A percentile compares a stretch with the other conserved stretches of the same genome.
phyloP scores from a whole-genome alignment of 805 yeast species.

The Suhomyces faveliae region DNA sequence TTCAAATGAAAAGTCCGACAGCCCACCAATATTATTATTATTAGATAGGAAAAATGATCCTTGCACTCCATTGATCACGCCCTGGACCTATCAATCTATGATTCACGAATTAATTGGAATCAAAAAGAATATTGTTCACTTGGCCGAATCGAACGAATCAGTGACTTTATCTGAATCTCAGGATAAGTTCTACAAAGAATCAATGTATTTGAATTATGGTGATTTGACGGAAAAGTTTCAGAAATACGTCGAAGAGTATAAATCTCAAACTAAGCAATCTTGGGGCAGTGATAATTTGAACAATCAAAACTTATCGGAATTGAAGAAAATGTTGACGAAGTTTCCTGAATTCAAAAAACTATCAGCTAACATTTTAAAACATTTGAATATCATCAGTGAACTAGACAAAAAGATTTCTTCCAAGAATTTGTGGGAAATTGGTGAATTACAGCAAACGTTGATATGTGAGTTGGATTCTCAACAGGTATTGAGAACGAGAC shows the following conservation, averaged over 20 bases:
- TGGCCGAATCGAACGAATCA: slow-evolving; percentile 46
- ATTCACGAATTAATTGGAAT: slow-evolving; percentile 89
- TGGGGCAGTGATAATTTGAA: slow-evolving; percentile 53
- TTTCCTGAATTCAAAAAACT: slow-evolving; percentile 91
- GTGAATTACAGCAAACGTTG: slow-evolving; percentile 87
- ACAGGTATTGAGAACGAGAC: slow-evolving; percentile 44
- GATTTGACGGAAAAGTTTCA: slow-evolving; percentile 89
- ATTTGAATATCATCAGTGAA: slow-evolving; percentile 86
- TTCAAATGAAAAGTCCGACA: slow-evolving; percentile 54
- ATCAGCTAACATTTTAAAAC: slow-evolving; percentile 86
- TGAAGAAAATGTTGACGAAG: slow-evolving; percentile 86
- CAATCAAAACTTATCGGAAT: slow-evolving; percentile 70
- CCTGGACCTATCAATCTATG: slow-evolving; percentile 99
- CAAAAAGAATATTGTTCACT: slow-evolving; percentile 71
- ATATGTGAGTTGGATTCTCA: slow-evolving; percentile 51
- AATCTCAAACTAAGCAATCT: slow-evolving; percentile 71
- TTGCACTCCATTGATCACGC: slow-evolving; percentile 84
- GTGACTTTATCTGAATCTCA: slow-evolving; percentile 54
- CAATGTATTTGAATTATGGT: slow-evolving; percentile 90
- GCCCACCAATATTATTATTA: slow-evolving; percentile 70
- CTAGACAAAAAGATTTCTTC: slow-evolving; percentile 69
- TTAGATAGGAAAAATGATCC: slow-evolving; percentile 90
- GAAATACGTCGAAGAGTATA: slow-evolving; percentile 79
- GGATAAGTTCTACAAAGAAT: slow-evolving; percentile 74
- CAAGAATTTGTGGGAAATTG: slow-evolving; percentile 72